Evolutionary conservation across 768 basidiomycete species (phyloP), one percentile per base, ranked within the genome.

Genomic region (Termitomyces sp.): DNA sequence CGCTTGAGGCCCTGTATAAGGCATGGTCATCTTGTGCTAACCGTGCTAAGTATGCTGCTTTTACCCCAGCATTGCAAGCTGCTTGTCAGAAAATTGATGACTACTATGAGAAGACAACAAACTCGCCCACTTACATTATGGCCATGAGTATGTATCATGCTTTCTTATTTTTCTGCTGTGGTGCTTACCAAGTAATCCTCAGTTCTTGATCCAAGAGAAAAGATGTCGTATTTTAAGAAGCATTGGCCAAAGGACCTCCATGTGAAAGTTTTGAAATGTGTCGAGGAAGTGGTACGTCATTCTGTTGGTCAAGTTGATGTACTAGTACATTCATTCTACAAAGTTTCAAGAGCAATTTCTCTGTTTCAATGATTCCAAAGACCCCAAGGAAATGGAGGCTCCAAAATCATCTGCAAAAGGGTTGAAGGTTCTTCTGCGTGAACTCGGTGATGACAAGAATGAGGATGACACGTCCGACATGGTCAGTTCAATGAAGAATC

Each of bases 51-150:
- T 52, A 51, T 59, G 20, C 36, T 7, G 0, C 24, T 8, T 59
- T 51, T 52, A 13, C 18, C 20, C 2, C 40, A 46, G 72, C 68
- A 3, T 57, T 78, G 8, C 42, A 66, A 11, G 69, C 69, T 1
- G 78, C 66, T 1, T 55, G 68, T 22, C 51, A 62, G 1, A 79
- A 78, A 62, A 63, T 78, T 18, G 57, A 64, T 18, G 66, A 73
- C 28, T 76, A 78, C 57, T 76, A 78, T 61, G 63, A 72, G 38
- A 68, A 70, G 42, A 44, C 18, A 0, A 44, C n/a, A n/a, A n/a
- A 44, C n/a, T 9, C n/a, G 9, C 42, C 18, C 8, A 18, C n/a
- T 8, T 44, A 44, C 7, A 44, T 44, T 8, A 44, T 44, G n/a
- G 7, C n/a, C n/a, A 44, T 44, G 39, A 16, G 39, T 40, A 18